Base-by-base conservation (phyloP, 305 asterid species). In the Fraxinus paxiana region DNA sequence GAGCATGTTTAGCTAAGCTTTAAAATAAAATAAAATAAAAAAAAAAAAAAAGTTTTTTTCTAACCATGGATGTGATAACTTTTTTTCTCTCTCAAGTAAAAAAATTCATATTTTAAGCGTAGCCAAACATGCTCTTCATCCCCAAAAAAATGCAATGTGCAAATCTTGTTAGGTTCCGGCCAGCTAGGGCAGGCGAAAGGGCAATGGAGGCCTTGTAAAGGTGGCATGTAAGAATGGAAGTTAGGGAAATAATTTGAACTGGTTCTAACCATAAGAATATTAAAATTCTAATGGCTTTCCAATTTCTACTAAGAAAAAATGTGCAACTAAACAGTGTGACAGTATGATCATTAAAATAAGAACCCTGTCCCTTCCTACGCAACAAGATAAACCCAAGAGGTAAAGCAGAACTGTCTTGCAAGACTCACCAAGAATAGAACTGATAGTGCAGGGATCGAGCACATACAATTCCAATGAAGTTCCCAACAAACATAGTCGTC, bases 371-470 rank as follows among this genome's bases (percentile, higher is more conserved):
- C 59, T 48, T 15, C 59, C 59, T 48, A 48, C 20, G 20, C 20
- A 48, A 48, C 59, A 0, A 15, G 20, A 48, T 48, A 48, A 46
- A 48, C 59, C 59, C 34, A 54, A 33, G 31, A 82, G 13, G 69
- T 48, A 38, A 28, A 77, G 24, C 15, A 69, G 34, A 65, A 35
- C 17, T 46, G 41, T 28, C 59, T 30, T 33, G 78, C 73, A 79
- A 72, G 73, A 84, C 91, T 84, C 82, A 93, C 98, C 98, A 95
- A 83, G 98, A 91, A 83, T 92, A 93, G 85, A 92, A 95, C 87
- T 93, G 98, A 88, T 93, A 95, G 78, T 93, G 98, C 85, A 95
- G 91, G 85, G 98, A 95, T 48, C 97, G 90, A 34, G 98, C 98
- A 89, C 92, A 93, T 54, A 93, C 85, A 77, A 93, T 89, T 84